Evolutionary conservation across 352 stramenopile species (phyloP), one percentile per base, ranked within the genome.

Genomic region (Peronospora farinosa): DNA sequence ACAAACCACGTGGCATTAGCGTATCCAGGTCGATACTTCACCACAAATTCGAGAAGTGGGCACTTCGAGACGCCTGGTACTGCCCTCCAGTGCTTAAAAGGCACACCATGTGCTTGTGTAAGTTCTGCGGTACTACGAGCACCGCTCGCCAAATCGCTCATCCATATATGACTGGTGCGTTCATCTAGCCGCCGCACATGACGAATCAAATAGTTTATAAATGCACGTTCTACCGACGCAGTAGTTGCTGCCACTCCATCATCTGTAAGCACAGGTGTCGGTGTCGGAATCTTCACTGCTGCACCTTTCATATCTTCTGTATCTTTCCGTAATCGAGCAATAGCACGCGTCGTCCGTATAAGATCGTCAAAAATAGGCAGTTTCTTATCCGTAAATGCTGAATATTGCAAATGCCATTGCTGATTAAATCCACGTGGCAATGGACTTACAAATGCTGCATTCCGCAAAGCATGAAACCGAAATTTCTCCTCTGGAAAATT

Each of bases 371-470:
- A 92, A 46, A 86, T 64, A 0, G 73, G 65, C 25, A 84, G 65
- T 12, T 76, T 78, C 44, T 85, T 90, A 60, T 92, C 77, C 11
- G 72, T 85, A 62, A 94, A 94, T 23, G 74, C 76, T 21, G 80
- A 89, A 47, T 93, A 93, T 48, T 93, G 83, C 33, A 84, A 49
- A 59, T 93, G 83, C 83, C 78, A 90, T 46, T 88, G 78, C 46
- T 74, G 68, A 10, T 77, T 80, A 42, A 93, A 89, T 0, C 79
- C 83, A n/a, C 77, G 66, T 5, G 83, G 79, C 23, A 88, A 47
- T 5, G 72, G 74, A 54, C 78, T 89, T 45, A 93, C 80, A 56
- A 78, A 93, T n/a, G 83, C 74, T 3, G 68, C 61, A 21, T 78
- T 85, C 11, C 83, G 78, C 25, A 87, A 41, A 10, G 83, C 76